Conservation (phyloP, 176 grass and related monocot genomes). For the Saccharum officinarum region DNA sequence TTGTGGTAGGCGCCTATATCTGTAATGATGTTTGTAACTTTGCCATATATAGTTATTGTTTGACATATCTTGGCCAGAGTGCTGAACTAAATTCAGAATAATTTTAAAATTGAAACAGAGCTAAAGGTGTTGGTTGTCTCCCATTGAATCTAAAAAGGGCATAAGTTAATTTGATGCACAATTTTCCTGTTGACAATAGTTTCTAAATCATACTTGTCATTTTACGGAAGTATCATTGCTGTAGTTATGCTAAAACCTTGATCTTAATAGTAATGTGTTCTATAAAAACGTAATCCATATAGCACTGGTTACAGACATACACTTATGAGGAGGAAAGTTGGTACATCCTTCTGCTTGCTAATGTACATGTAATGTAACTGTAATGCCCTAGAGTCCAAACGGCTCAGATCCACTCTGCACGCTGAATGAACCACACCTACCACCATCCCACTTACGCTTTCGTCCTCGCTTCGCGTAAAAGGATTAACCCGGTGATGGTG, state of each 20-base stretch:
- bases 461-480: no score
- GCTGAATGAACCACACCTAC: no score
- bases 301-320: neutral
- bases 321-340: neutral
- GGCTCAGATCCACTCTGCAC: no score
- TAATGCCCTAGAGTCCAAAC: no score
- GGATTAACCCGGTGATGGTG: no score
- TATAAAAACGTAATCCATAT: neutral
- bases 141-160: neutral
- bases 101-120: neutral
- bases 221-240: neutral
- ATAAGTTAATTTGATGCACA: neutral
- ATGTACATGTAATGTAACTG: neutral
- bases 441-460: no score
- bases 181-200: neutral
- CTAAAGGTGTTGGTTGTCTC: neutral
- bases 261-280: neutral
- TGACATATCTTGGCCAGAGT: neutral
- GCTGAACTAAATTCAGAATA: neutral
- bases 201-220: neutral
- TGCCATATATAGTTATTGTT: neutral
- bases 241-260: constrained; percentile 3
- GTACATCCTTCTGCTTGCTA: neutral
- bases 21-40: neutral
- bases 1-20: neutral